These are phyloP conservation scores for Lotus japonicus DNA, from an alignment of 306 rosid genomes.

Conservation along the genomic window DNA sequence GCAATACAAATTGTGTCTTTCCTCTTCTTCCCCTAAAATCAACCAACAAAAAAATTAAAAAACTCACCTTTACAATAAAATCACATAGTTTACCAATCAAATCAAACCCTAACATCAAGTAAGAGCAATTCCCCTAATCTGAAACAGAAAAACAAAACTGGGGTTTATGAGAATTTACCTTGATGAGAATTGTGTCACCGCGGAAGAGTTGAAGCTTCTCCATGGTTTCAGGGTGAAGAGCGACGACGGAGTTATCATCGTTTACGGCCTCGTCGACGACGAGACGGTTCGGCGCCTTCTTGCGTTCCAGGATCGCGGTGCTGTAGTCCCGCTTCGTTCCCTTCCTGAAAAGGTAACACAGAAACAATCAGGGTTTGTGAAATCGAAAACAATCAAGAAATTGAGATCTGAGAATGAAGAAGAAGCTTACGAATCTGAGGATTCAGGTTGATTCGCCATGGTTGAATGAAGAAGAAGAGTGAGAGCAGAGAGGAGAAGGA, in stretches of 20 bases:
- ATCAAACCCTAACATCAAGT: not conserved
- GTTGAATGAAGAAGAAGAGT: not conserved
- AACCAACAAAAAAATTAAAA: not conserved
- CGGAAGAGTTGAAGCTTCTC: slow-evolving; percentile 94
- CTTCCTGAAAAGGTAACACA: slow-evolving; percentile 40
- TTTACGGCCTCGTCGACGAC: slow-evolving; percentile 92
- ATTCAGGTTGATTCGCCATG: slow-evolving; percentile 66
- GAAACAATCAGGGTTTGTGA: not conserved
- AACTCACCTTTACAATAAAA: not conserved
- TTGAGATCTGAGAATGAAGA: slow-evolving; percentile 16
- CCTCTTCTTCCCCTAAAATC: slow-evolving; percentile 76
- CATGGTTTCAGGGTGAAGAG: slow-evolving; percentile 89
- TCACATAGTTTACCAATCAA: too few relatives aligned
- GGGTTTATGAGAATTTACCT: slow-evolving; percentile 32
- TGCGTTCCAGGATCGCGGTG: slow-evolving; percentile 89
- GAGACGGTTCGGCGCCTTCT: slow-evolving; percentile 83
- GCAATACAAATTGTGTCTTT: slow-evolving; percentile 88
- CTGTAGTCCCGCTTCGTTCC: slow-evolving; percentile 79
- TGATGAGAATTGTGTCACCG: slow-evolving; percentile 85
- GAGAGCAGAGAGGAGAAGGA: not conserved
- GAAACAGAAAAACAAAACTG: not conserved
- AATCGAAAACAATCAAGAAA: not conserved
- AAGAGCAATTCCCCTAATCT: too few relatives aligned
- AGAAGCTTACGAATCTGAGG: slow-evolving; percentile 64
- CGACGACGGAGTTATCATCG: slow-evolving; percentile 92